Evolutionary conservation across 352 stramenopile species (phyloP).

Genomic region (Phytopythium aichiense): DNA sequence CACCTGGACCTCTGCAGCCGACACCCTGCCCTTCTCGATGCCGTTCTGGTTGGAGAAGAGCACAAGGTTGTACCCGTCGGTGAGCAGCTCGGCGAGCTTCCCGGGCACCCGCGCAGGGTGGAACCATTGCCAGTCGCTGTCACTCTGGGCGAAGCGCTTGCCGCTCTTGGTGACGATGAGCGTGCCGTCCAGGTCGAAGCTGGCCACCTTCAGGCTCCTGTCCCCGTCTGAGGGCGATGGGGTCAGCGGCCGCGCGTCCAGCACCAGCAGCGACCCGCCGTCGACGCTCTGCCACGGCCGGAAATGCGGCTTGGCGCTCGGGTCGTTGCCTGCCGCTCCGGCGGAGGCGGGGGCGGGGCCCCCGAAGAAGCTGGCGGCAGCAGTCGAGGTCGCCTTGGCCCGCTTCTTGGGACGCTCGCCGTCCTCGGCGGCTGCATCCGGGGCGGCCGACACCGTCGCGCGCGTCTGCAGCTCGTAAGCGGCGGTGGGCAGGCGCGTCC

Average conservation of each 20-base stretch:
- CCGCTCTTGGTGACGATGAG: slow-evolving; percentile 83
- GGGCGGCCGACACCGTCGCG: not conserved
- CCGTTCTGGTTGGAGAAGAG: slow-evolving; percentile 87
- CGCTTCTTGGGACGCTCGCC: slow-evolving; percentile 18
- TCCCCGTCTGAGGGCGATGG: no score
- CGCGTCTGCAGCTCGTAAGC: slow-evolving; percentile 13
- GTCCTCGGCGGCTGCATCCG: not conserved
- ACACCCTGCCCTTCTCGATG: slow-evolving; percentile 72
- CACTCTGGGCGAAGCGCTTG: slow-evolving; percentile 68
- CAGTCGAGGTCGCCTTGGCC: slow-evolving; percentile 7
- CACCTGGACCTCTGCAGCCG: slow-evolving; percentile 55
- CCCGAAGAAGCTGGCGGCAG: slow-evolving; percentile 8
- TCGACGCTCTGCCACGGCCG: slow-evolving; percentile 40
- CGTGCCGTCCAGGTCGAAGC: slow-evolving; percentile 81
- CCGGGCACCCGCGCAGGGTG: slow-evolving; percentile 46
- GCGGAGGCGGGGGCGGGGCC: not conserved
- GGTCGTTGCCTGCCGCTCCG: not conserved
- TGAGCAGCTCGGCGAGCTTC: slow-evolving; percentile 45
- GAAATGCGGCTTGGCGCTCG: slow-evolving; percentile 23
- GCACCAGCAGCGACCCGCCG: slow-evolving; percentile 34
- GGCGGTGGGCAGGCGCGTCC: slow-evolving; percentile 23
- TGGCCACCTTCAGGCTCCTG: slow-evolving; percentile 46
- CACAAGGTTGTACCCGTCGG: slow-evolving; percentile 48
- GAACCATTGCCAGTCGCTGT: slow-evolving; percentile 75
- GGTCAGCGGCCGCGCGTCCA: slow-evolving; percentile 39